phyloP scores from a whole-genome alignment of 148 eudicot species.

The Vaccinium corymbosum region DNA sequence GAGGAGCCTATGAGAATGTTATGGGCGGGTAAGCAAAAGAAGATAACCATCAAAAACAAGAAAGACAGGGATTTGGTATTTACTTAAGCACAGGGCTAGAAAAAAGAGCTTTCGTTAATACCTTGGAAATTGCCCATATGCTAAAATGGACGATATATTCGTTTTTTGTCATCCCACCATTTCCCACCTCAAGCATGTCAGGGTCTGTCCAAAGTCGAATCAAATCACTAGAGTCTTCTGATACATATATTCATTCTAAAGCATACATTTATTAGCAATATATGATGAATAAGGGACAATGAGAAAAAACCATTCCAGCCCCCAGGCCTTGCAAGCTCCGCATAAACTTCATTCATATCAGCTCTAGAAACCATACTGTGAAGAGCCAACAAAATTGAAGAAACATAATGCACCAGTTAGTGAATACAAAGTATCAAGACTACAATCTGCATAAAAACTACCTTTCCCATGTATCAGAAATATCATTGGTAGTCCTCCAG shows the following conservation, averaged over 20 bases:
- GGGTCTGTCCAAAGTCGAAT: conserved; percentile 50
- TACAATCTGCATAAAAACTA: conserved; percentile 19
- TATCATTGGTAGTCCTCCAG: conserved; percentile 88
- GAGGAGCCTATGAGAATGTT: conserved; percentile 49
- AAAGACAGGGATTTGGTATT: background rate
- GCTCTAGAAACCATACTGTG: conserved; percentile 75
- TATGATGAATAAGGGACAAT: background rate
- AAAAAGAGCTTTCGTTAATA: background rate
- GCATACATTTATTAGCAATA: background rate
- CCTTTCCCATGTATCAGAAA: conserved; percentile 68
- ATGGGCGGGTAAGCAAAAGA: background rate
- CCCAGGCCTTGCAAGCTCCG: conserved; percentile 82
- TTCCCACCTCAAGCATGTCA: conserved; percentile 98
- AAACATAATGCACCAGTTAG: background rate
- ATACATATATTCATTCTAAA: background rate
- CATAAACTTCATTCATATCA: conserved; percentile 68
- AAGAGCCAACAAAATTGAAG: conserved; percentile 11
- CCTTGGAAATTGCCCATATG: conserved; percentile 88
- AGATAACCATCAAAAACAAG: background rate
- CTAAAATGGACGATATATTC: conserved; percentile 86
- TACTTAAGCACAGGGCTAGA: background rate
- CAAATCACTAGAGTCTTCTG: background rate
- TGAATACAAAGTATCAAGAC: background rate
- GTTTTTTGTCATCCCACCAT: conserved; percentile 74
- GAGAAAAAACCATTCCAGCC: conserved; percentile 81